Conservation (phyloP, 768 basidiomycete genomes). For the Antrodiella citrinella region DNA sequence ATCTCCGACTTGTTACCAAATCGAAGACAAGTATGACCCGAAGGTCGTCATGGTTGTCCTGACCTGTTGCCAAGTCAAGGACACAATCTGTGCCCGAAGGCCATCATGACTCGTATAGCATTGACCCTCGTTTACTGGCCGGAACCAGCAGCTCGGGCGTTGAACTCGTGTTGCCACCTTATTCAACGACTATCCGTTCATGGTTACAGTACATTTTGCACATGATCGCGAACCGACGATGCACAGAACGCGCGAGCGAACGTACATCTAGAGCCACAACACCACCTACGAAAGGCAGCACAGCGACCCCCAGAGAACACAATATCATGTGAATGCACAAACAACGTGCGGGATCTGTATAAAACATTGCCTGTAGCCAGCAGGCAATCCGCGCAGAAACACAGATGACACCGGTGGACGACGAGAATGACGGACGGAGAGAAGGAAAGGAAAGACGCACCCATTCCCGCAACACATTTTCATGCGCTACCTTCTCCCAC, state of each 20-base stretch:
- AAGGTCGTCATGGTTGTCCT: no score
- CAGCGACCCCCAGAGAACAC: neutral
- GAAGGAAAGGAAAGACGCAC: neutral
- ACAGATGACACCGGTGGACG: neutral
- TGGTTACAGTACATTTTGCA: no score
- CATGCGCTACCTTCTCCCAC: neutral
- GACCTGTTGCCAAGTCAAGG: no score
- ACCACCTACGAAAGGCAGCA: neutral
- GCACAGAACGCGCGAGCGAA: neutral
- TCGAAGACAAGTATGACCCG: no score
- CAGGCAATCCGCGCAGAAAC: neutral
- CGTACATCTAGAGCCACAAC: neutral
- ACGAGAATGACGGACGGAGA: neutral
- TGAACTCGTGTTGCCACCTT: no score
- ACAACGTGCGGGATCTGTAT: neutral
- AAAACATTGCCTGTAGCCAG: neutral
- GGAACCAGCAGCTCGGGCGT: no score
- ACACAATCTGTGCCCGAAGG: no score
- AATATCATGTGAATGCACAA: neutral
- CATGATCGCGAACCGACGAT: no score
- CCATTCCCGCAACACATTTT: neutral
- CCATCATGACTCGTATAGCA: no score
- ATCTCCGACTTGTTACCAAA: no score
- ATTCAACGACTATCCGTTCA: no score
- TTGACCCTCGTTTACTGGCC: no score